Conservation (phyloP, 2,329 filamentous ascomycete species). For the Botrytis cinerea region DNA sequence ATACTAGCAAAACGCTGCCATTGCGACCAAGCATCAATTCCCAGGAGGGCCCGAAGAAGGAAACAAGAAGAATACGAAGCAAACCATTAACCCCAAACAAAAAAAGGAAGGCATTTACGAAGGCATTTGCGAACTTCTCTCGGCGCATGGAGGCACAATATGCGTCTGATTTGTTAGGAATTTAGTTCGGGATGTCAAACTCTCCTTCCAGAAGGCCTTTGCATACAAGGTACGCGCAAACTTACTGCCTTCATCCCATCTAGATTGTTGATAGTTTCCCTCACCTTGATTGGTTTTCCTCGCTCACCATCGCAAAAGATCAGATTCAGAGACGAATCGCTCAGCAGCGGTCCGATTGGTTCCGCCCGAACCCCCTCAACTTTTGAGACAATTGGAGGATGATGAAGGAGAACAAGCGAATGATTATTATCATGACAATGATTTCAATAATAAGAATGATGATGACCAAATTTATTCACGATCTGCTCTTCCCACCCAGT, state of each 20-base stretch:
- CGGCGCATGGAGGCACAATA: constrained; percentile 27
- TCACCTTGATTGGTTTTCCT: constrained; percentile 18
- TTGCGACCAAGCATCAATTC: constrained; percentile 2
- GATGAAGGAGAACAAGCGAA: constrained; percentile 9
- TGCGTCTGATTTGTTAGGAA: constrained; percentile 23
- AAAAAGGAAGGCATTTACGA: neutral
- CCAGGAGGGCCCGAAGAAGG: neutral
- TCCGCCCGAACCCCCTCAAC: constrained; percentile 30
- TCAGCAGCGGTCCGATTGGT: constrained; percentile 32
- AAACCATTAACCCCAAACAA: neutral
- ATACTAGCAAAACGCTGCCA: neutral
- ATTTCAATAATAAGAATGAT: constrained; percentile 27
- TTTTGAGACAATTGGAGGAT: constrained; percentile 26
- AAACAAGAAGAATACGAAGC: neutral
- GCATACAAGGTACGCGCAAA: constrained; percentile 24
- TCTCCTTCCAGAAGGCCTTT: constrained; percentile 30
- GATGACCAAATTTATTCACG: constrained; percentile 39
- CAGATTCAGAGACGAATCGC: constrained; percentile 34
- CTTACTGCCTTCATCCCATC: neutral
- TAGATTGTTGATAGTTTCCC: constrained; percentile 8
- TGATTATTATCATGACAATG: constrained; percentile 2
- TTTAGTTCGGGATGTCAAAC: constrained; percentile 30
- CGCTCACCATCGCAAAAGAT: constrained; percentile 30
- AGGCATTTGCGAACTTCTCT: neutral
- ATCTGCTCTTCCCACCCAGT: constrained; percentile 40